phyloP scores from a whole-genome alignment of 2,329 filamentous ascomycete genomes.

The Trichophaea hybrida region DNA sequence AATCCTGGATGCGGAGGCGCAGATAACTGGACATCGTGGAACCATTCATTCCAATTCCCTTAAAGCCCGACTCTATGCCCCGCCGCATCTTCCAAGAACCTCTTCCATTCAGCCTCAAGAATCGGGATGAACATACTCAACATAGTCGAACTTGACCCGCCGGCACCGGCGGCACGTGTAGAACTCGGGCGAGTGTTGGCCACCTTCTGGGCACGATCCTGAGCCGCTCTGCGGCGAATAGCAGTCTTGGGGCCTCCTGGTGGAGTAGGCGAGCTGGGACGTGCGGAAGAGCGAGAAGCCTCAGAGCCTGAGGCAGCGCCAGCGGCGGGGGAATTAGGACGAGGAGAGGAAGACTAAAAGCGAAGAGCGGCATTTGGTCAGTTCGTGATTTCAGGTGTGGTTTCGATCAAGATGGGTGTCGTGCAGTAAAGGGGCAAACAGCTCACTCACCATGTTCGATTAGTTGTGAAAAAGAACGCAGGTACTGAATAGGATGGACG shows the following conservation, averaged over 20 bases:
- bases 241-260: constrained; percentile 90
- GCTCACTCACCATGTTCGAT: too few relatives aligned
- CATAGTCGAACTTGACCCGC: constrained; percentile 96
- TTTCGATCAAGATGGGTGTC: too few relatives aligned
- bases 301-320: constrained; percentile 39
- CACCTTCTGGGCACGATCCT: constrained; percentile 93
- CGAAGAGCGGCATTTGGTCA: too few relatives aligned
- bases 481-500: neutral
- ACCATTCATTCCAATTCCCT: neutral
- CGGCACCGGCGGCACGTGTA: constrained; percentile 84
- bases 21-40: too few relatives aligned
- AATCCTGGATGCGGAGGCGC: too few relatives aligned
- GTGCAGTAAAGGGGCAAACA: too few relatives aligned
- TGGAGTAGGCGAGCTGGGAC: constrained; percentile 72
- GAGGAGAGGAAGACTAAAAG: constrained; percentile 20
- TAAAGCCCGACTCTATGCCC: neutral
- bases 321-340: constrained; percentile 42
- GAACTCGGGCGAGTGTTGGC: constrained; percentile 86
- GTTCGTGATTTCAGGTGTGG: too few relatives aligned
- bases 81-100: neutral
- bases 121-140: constrained; percentile 51
- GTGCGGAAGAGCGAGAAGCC: constrained; percentile 37
- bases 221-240: constrained; percentile 85
- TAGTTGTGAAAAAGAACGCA: too few relatives aligned
- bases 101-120: neutral